A percentile compares a stretch with the other conserved stretches of the same genome.
Conservation (phyloP, 2,329 filamentous ascomycete genomes). For the Cryphonectria naterciae region DNA sequence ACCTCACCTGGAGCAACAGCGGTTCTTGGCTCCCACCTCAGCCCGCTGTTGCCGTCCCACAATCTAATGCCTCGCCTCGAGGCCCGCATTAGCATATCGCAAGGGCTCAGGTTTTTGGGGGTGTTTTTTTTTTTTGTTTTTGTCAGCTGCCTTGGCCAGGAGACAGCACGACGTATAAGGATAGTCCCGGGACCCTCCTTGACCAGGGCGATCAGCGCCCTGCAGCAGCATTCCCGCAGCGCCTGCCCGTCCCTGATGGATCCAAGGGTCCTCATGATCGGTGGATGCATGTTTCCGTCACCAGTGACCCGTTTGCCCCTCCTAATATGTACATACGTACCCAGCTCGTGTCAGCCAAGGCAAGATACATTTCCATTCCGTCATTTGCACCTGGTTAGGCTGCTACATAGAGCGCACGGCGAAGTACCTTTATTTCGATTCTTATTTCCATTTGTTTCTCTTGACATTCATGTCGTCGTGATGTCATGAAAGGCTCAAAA, state of each 20-base stretch:
- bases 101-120: not conserved
- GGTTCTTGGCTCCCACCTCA: not conserved
- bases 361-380: slow-evolving; percentile 1
- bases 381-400: not conserved
- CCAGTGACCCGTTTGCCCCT: not conserved
- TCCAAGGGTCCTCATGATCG: not conserved
- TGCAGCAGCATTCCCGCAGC: not conserved
- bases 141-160: not conserved
- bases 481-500: not conserved
- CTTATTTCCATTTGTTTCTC: not conserved
- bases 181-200: not conserved
- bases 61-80: not conserved
- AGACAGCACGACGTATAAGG: not conserved
- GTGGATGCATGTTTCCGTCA: not conserved
- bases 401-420: not conserved
- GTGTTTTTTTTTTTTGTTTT: too few species aligned
- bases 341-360: slow-evolving; percentile 2
- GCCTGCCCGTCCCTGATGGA: not conserved
- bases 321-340: not conserved
- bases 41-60: not conserved
- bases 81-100: not conserved
- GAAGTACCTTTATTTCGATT: not conserved
- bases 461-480: not conserved
- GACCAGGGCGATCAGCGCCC: not conserved
- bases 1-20: not conserved